Evolutionary conservation across 164 flowering plant genomes (phyloP).

Genomic region (Aristolochia contorta): DNA sequence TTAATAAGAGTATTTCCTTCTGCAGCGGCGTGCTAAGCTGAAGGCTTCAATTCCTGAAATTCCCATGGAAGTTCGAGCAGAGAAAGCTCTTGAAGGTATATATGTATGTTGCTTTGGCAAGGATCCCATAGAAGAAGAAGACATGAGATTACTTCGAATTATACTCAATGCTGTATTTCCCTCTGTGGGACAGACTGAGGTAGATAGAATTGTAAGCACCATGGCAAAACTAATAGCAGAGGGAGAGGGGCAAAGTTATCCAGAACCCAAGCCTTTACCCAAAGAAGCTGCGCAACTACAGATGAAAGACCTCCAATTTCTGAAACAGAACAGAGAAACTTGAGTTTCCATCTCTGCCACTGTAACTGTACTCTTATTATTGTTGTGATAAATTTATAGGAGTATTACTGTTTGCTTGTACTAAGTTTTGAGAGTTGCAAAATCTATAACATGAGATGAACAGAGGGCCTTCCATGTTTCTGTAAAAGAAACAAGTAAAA

Average conservation of each 20-base stretch:
- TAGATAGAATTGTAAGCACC: conserved; percentile 45
- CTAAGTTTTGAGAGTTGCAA: too few relatives aligned
- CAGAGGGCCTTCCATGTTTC: too few relatives aligned
- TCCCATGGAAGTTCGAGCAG: conserved; percentile 73
- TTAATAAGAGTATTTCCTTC: background rate
- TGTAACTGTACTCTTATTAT: too few relatives aligned
- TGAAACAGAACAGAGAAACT: conserved; percentile 45
- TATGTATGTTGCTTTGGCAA: conserved; percentile 65
- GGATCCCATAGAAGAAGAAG: conserved; percentile 77
- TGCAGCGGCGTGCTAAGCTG: conserved; percentile 61
- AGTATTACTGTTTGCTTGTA: too few relatives aligned
- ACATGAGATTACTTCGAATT: conserved; percentile 40
- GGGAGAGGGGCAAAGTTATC: conserved; percentile 32
- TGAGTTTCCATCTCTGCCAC: background rate
- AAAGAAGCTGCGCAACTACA: conserved; percentile 73
- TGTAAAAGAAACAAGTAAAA: too few relatives aligned
- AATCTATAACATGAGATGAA: too few relatives aligned
- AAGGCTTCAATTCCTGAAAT: conserved; percentile 41
- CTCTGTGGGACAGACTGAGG: conserved; percentile 38
- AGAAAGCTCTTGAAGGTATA: conserved; percentile 84
- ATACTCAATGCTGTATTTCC: conserved; percentile 85
- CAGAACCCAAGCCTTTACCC: conserved; percentile 46
- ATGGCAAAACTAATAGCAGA: conserved; percentile 50
- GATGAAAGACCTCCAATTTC: conserved; percentile 84
- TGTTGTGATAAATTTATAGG: too few relatives aligned